Conservation (phyloP, 164 flowering plant genomes). For the Magnolia changhungtana region DNA sequence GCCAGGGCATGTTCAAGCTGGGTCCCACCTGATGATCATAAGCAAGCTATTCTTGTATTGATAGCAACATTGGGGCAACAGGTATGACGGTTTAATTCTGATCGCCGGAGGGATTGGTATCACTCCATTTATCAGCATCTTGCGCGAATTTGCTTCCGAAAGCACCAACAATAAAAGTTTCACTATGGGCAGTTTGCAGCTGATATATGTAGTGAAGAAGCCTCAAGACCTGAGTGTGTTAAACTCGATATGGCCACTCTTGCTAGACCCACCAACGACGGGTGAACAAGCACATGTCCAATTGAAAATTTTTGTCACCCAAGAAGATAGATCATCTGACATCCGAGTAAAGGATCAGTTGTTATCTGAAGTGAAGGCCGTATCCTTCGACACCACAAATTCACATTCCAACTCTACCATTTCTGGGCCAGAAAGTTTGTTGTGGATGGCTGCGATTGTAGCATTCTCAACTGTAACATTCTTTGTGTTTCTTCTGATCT, state of each 20-base stretch:
- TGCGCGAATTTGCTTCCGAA: conserved; percentile 49
- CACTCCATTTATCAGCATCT: conserved; percentile 79
- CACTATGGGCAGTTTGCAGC: conserved; percentile 43
- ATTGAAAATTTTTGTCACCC: conserved; percentile 69
- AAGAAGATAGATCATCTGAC: conserved; percentile 35
- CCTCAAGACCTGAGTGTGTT: conserved; percentile 54
- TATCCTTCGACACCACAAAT: conserved; percentile 32
- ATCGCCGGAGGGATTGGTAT: conserved; percentile 85
- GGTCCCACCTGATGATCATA: neutral
- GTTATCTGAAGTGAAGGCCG: conserved; percentile 29
- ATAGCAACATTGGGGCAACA: conserved; percentile 24
- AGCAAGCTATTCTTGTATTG: neutral
- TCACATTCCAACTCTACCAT: conserved; percentile 29
- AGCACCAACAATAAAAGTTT: conserved; percentile 15
- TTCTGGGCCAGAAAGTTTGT: conserved; percentile 37
- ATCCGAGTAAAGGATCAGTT: conserved; percentile 40
- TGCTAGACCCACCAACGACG: conserved; percentile 29
- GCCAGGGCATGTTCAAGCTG: neutral
- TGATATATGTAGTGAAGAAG: conserved; percentile 51
- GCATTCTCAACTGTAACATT: conserved; percentile 43
- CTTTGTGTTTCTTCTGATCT: conserved; percentile 35
- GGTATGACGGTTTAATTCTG: conserved; percentile 66
- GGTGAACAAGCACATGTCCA: conserved; percentile 27
- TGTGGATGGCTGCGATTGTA: conserved; percentile 45
- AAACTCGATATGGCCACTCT: conserved; percentile 40